These are phyloP conservation scores for Aquanectria penicillioides DNA, from an alignment of 2,329 filamentous ascomycete species.

Conservation along the genomic window DNA sequence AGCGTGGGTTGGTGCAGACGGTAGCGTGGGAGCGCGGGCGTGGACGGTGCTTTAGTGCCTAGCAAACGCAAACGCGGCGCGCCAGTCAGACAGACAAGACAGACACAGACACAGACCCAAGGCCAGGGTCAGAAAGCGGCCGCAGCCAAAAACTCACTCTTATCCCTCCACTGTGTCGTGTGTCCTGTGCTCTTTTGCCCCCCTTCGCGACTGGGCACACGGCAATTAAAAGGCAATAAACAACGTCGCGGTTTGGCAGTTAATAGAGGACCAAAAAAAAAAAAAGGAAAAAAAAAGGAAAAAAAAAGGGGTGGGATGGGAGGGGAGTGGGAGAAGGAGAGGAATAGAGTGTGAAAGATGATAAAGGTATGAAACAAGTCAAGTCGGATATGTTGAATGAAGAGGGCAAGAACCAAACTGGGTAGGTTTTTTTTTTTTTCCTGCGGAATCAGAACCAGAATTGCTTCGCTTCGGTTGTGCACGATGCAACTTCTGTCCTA, in stretches of 20 bases:
- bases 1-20: conserved; percentile 5
- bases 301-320: conserved; percentile 15
- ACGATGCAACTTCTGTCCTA: neutral
- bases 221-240: conserved; percentile 21
- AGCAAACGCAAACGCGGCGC: conserved; percentile 19
- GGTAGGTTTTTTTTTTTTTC: neutral
- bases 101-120: conserved; percentile 6
- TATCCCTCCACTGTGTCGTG: neutral
- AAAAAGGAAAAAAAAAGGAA: conserved; percentile 17
- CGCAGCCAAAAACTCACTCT: neutral
- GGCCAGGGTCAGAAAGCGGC: conserved; percentile 4
- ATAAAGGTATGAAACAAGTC: no score
- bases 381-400: no score
- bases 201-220: conserved; percentile 10
- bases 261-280: neutral
- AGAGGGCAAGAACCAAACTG: neutral
- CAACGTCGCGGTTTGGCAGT: conserved; percentile 10
- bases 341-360: conserved; percentile 16
- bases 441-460: conserved; percentile 2
- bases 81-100: conserved; percentile 10
- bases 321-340: conserved; percentile 9
- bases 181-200: conserved; percentile 9
- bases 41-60: conserved; percentile 7
- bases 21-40: conserved; percentile 14
- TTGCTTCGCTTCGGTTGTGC: neutral